Evolutionary conservation across 148 eudicot species (phyloP).

Genomic region (Rhododendron griersonianum): DNA sequence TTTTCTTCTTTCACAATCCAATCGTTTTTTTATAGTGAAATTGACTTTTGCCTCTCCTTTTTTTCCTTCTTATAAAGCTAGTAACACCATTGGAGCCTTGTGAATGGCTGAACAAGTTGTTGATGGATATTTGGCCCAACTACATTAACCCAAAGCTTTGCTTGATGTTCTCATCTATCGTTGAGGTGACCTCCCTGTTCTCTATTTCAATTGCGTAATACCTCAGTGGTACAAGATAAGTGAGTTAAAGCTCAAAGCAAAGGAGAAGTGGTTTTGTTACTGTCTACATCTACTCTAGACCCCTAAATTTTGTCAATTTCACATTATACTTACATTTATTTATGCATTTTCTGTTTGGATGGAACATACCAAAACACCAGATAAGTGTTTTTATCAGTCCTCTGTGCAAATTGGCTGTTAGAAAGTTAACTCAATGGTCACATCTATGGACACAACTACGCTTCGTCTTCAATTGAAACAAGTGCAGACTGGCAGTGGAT

Average conservation of each 20-base stretch:
- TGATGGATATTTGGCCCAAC: conserved; percentile 76
- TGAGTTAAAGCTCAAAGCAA: not conserved
- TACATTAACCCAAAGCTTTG: conserved; percentile 79
- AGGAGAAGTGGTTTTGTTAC: not conserved
- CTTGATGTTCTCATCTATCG: conserved; percentile 52
- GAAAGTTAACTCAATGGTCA: not conserved
- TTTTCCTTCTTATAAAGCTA: conserved; percentile 40
- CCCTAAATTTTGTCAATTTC: not conserved
- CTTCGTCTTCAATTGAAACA: not conserved
- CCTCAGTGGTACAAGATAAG: not conserved
- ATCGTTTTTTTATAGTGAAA: not conserved
- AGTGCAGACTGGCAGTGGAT: no score
- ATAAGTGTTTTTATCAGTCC: not conserved
- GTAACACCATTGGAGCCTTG: conserved; percentile 88
- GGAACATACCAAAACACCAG: not conserved
- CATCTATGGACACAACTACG: not conserved
- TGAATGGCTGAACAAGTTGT: conserved; percentile 93
- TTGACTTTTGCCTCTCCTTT: conserved; percentile 4
- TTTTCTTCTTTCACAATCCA: not conserved
- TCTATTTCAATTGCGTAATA: not conserved
- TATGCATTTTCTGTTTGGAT: not conserved
- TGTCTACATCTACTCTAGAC: not conserved
- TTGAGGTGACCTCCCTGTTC: conserved; percentile 58
- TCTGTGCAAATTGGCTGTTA: not conserved
- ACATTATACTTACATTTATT: not conserved